Conservation (phyloP, 345 rosid species). For the Pistacia integerrima region DNA sequence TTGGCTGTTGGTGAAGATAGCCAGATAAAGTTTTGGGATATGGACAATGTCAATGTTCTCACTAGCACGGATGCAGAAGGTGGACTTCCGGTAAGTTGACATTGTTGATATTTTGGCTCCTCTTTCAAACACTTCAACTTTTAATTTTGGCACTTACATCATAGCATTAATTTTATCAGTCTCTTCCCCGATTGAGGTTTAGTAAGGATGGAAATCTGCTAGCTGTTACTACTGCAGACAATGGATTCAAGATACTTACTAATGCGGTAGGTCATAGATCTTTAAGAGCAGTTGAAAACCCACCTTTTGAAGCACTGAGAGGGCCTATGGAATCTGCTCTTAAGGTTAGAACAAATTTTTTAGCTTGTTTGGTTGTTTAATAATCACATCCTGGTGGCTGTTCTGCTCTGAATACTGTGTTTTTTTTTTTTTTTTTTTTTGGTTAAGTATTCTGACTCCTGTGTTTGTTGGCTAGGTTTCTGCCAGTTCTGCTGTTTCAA, state of each 20-base stretch:
- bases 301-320: conserved; percentile 67
- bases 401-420: conserved; percentile 17
- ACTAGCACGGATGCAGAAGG: conserved; percentile 76
- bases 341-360: conserved; percentile 40
- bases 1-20: conserved; percentile 88
- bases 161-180: conserved; percentile 41
- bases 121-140: conserved; percentile 6
- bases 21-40: conserved; percentile 93
- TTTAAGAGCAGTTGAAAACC: conserved; percentile 56
- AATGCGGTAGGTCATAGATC: conserved; percentile 68
- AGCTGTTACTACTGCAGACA: conserved; percentile 83
- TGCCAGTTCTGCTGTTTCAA: conserved; percentile 51
- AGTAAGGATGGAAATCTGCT: conserved; percentile 90
- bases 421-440: not conserved
- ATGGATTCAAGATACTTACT: conserved; percentile 90
- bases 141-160: not conserved
- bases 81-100: conserved; percentile 79
- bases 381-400: conserved; percentile 13
- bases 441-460: not conserved
- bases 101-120: conserved; percentile 18
- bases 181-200: conserved; percentile 75
- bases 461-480: conserved; percentile 52
- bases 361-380: conserved; percentile 17
- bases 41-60: conserved; percentile 63
- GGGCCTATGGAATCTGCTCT: conserved; percentile 64